Conservation (phyloP, 2,329 filamentous ascomycete genomes). For the Emericellopsis cladophorae region DNA sequence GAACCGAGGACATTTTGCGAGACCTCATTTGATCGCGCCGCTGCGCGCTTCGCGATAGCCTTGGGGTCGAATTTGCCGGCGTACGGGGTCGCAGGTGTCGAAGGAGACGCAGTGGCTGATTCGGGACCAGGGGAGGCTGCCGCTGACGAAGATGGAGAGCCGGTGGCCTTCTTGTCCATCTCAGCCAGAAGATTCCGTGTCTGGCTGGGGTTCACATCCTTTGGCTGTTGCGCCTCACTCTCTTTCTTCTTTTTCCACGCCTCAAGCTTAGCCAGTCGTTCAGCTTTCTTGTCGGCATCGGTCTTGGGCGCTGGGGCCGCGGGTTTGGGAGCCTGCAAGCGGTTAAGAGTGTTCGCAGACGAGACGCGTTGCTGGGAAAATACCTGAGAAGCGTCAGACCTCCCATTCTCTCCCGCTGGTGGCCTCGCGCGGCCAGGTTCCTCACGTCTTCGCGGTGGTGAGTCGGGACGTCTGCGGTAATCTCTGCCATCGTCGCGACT, state of each 20-base stretch:
- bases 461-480: conserved; percentile 59
- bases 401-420: conserved; percentile 32
- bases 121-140: conserved; percentile 18
- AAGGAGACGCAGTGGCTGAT: conserved; percentile 34
- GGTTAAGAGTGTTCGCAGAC: conserved; percentile 9
- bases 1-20: conserved; percentile 35
- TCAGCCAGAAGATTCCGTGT: conserved; percentile 57
- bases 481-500: conserved; percentile 53
- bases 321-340: conserved; percentile 36
- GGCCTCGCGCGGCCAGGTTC: conserved; percentile 45
- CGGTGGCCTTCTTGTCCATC: conserved; percentile 58
- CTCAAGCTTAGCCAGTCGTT: conserved; percentile 69
- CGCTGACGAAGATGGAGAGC: conserved; percentile 6
- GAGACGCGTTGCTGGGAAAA: conserved; percentile 13
- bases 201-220: conserved; percentile 51
- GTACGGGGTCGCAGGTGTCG: conserved; percentile 46
- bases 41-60: conserved; percentile 68
- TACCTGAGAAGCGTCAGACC: conserved; percentile 43
- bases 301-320: conserved; percentile 35
- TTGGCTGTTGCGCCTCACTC: conserved; percentile 59
- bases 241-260: conserved; percentile 90
- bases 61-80: conserved; percentile 80
- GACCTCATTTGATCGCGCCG: conserved; percentile 41
- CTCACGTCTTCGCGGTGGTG: conserved; percentile 52
- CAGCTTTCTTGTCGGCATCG: conserved; percentile 64